A percentile compares a stretch with the other conserved stretches of the same genome.
Conservation (phyloP, 2,329 filamentous ascomycete genomes). For the Proliferodiscus dingleyae region DNA sequence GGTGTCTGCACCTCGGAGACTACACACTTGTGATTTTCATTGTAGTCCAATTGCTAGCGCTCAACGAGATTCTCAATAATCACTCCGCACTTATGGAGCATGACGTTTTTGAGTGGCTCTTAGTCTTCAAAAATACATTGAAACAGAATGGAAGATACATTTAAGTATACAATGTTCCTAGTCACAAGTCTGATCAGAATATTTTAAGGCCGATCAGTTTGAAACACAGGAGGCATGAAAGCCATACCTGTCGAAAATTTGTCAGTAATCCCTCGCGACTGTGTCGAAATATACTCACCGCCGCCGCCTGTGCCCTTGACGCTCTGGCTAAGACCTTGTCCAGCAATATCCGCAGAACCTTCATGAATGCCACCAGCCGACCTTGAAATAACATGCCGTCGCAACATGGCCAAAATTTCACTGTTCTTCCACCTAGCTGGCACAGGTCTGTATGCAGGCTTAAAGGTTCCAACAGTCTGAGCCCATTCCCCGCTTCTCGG, state of each 20-base stretch:
- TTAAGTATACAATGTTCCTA: constrained; percentile 5
- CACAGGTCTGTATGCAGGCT: constrained; percentile 87
- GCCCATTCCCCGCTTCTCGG: constrained; percentile 76
- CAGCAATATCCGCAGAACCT: constrained; percentile 14
- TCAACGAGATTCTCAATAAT: no score
- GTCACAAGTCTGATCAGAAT: background rate
- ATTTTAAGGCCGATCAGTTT: constrained; percentile 22
- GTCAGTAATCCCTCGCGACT: constrained; percentile 6
- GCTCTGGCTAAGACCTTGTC: constrained; percentile 18
- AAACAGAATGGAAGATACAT: constrained; percentile 1
- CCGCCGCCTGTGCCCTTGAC: constrained; percentile 23
- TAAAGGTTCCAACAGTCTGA: constrained; percentile 91
- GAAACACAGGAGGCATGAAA: constrained; percentile 33
- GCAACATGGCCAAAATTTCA: constrained; percentile 70
- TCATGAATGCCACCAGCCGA: constrained; percentile 53
- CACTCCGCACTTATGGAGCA: no score
- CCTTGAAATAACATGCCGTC: constrained; percentile 71
- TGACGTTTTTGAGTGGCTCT: no score
- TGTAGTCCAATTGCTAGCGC: background rate
- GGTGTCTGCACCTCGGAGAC: no score
- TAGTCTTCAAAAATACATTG: background rate
- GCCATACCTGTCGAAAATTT: constrained; percentile 28
- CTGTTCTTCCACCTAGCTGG: constrained; percentile 80
- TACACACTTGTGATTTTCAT: no score
- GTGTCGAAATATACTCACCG: constrained; percentile 19